phyloP scores from a whole-genome alignment of 768 basidiomycete species.

The Glaciozyma martinii region DNA sequence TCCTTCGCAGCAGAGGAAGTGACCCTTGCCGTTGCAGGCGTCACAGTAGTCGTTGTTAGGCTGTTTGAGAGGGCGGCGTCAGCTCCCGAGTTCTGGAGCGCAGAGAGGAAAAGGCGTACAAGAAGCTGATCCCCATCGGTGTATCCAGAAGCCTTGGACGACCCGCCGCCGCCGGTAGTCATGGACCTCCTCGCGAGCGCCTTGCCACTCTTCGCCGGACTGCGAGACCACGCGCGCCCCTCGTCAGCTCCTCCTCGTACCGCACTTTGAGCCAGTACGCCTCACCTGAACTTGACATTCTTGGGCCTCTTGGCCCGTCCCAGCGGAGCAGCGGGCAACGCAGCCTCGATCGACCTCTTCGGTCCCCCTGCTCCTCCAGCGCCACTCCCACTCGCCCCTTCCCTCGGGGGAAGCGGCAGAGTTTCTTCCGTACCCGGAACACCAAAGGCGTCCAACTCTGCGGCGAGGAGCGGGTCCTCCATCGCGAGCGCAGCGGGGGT shows the following conservation, averaged over 20 bases:
- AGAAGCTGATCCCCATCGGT: not conserved
- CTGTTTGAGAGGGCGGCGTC: slow-evolving; percentile 29
- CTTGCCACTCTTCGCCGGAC: slow-evolving; percentile 25
- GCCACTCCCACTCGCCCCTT: not conserved
- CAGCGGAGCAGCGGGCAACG: slow-evolving; percentile 13
- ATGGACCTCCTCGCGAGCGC: slow-evolving; percentile 11
- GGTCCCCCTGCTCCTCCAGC: slow-evolving; percentile 8
- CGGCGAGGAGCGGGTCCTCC: slow-evolving; percentile 15
- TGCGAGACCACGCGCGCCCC: not conserved
- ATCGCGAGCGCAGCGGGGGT: not conserved
- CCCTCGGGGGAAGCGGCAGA: slow-evolving; percentile 1
- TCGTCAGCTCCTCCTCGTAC: not conserved
- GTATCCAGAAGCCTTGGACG: not conserved
- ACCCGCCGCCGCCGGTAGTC: not conserved
- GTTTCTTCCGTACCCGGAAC: slow-evolving; percentile 5
- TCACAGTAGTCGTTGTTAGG: slow-evolving; percentile 46
- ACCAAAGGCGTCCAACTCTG: slow-evolving; percentile 20
- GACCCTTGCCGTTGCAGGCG: slow-evolving; percentile 50
- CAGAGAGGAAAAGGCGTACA: not conserved
- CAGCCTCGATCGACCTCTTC: slow-evolving; percentile 2
- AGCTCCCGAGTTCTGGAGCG: not conserved
- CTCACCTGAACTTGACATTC: slow-evolving; percentile 31
- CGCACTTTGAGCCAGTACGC: not conserved
- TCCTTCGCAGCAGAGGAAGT: slow-evolving; percentile 82
- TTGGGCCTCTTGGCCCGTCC: slow-evolving; percentile 32